A percentile compares a stretch with the other conserved stretches of the same genome.
Evolutionary conservation across 2,329 filamentous ascomycete species (phyloP).

Genomic region (Periconia macrospinosa): DNA sequence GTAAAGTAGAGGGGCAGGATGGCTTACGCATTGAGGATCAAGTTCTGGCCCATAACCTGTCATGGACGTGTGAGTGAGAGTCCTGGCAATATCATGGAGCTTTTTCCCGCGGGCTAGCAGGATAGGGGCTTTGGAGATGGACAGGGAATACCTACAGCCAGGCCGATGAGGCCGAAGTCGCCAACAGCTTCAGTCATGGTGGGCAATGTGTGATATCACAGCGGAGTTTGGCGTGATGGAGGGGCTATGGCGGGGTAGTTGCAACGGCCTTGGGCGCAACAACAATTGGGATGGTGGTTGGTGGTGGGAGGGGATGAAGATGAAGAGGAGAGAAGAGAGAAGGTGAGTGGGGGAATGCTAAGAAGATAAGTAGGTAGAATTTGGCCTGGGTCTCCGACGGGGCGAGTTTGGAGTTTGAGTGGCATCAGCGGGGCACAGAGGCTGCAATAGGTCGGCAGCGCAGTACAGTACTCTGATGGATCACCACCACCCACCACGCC

Average conservation of each 20-base stretch:
- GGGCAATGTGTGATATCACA: slow-evolving; percentile 7
- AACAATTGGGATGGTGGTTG: slow-evolving; percentile 17
- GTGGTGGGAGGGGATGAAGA: slow-evolving; percentile 23
- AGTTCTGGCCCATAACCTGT: slow-evolving; percentile 55
- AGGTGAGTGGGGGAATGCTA: slow-evolving; percentile 12
- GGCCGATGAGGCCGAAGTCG: slow-evolving; percentile 58
- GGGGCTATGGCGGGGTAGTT: slow-evolving; percentile 29
- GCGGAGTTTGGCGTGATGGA: slow-evolving; percentile 1
- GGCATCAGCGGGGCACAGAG: slow-evolving; percentile 20
- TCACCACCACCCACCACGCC: too few relatives aligned
- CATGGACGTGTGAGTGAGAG: slow-evolving; percentile 18
- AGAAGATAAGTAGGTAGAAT: slow-evolving; percentile 39
- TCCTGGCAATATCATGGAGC: background rate
- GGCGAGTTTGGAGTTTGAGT: slow-evolving; percentile 35
- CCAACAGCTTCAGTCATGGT: slow-evolving; percentile 47
- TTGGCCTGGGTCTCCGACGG: slow-evolving; percentile 30
- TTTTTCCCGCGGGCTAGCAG: background rate
- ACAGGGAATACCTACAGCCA: slow-evolving; percentile 43
- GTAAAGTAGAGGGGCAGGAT: slow-evolving; percentile 9
- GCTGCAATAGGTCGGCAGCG: slow-evolving; percentile 25
- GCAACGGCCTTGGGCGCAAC: slow-evolving; percentile 35
- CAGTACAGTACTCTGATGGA: slow-evolving; percentile 5
- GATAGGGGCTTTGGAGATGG: background rate
- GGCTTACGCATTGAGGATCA: slow-evolving; percentile 57
- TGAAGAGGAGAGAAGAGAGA: slow-evolving; percentile 17